Evolutionary conservation across 2,329 filamentous ascomycete genomes (phyloP), one percentile per base, ranked within the genome.

Genomic region (Kalaharituber pfeilii): DNA sequence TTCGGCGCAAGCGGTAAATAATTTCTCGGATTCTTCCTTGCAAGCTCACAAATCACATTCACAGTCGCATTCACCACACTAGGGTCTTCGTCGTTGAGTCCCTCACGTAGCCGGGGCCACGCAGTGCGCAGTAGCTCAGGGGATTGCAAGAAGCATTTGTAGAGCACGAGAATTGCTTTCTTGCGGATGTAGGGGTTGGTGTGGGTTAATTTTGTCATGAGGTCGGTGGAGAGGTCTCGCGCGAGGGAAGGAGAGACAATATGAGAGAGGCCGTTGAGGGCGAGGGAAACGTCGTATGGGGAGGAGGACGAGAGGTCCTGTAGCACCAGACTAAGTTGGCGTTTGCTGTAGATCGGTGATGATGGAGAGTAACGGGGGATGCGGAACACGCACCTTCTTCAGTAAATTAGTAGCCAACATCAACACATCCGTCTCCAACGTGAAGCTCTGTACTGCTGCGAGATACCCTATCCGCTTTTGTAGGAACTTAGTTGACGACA

Each of bases 61-160:
- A 98, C 82, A 56, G 95, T 94, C 18, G 91, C 88, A 49, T 91
- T 86, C 22, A 88, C 96, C 28, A 98, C 91, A 67, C 96, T 88
- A 66, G 96, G 89, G 53, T 81, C 74, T 56, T 86, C 82, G 68
- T 96, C 87, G 77, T 93, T 84, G 55, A 98, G 71, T 15, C 86
- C 79, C 64, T 96, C 91, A 68, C 94, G 94, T 63, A 98, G 93
- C 70, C 93, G 95, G 7, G 91, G 91, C 89, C 91, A 98, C 50
- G 87, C 88, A 20, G 88, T 81, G 49, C 88, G 78, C 53, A 98
- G 72, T 1, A 89, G 89, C 69, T 98, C 91, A 0, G 91, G 91
- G 64, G 95, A 96, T n/a, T 96, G 88, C 54, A 98, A 71, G 5
- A 91, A 89, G 59, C 96, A 75, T 57, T 93, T 78, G 69, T 96